phyloP scores from a whole-genome alignment of 2,329 filamentous ascomycete genomes.

The Claviceps pusilla region DNA sequence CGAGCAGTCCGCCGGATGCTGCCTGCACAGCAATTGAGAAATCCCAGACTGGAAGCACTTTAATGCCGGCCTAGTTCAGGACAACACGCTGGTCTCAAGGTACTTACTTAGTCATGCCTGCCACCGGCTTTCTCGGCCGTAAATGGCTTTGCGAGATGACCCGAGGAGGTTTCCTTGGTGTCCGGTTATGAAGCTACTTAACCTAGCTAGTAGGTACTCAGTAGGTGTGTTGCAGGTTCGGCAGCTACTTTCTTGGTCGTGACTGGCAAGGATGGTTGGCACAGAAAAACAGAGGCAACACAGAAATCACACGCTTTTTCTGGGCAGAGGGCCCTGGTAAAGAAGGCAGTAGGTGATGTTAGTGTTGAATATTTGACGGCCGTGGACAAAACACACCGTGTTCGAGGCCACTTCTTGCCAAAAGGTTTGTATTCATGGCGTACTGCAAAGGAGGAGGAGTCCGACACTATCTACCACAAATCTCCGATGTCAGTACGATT shows the following conservation, averaged over 20 bases:
- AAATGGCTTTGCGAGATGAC: too few species aligned
- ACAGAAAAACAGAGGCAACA: not conserved
- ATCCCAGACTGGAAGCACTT: not conserved
- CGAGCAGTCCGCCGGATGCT: not conserved
- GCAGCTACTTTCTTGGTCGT: not conserved
- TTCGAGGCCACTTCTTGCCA: too few species aligned
- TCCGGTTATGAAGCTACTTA: not conserved
- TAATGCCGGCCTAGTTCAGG: not conserved
- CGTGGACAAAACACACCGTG: not conserved
- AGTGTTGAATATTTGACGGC: not conserved
- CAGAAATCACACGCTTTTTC: not conserved
- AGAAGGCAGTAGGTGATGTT: too few species aligned
- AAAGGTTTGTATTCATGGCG: too few species aligned
- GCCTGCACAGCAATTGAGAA: not conserved
- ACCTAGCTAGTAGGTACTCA: not conserved
- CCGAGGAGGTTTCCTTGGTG: not conserved
- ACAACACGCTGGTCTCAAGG: not conserved
- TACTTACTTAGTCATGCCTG: not conserved
- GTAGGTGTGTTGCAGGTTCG: too few species aligned
- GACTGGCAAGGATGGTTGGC: not conserved
- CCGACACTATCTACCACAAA: not conserved
- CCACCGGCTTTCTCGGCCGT: not conserved
- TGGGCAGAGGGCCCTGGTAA: too few species aligned
- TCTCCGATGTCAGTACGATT: conserved; percentile 3
- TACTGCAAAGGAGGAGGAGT: not conserved